Evolutionary conservation across 2,329 filamentous ascomycete species (phyloP).

Genomic region (Calycina marina): DNA sequence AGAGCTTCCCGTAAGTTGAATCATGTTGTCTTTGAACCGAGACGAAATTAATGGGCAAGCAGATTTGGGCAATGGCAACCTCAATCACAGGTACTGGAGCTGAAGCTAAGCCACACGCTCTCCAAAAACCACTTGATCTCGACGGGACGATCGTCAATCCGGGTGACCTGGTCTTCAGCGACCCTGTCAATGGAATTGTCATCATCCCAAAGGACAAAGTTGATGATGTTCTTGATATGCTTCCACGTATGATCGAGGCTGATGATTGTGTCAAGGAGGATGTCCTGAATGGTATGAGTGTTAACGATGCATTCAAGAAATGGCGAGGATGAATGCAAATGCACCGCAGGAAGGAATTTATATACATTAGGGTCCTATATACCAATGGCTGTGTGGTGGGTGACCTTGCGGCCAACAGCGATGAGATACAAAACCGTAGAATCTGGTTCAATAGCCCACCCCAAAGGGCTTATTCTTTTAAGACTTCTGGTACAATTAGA

Average conservation of each 20-base stretch:
- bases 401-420: too few relatives aligned
- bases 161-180: constrained; percentile 57
- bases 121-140: constrained; percentile 30
- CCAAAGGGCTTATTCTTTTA: too few relatives aligned
- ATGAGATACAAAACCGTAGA: too few relatives aligned
- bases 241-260: constrained; percentile 24
- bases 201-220: constrained; percentile 48
- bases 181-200: constrained; percentile 55
- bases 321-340: constrained; percentile 10
- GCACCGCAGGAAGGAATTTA: not conserved
- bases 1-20: constrained; percentile 36
- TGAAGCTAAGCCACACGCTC: constrained; percentile 40
- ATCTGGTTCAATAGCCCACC: too few relatives aligned
- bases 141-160: constrained; percentile 29
- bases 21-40: too few relatives aligned
- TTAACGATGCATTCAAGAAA: constrained; percentile 50
- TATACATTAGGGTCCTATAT: not conserved
- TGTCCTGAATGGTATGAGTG: constrained; percentile 44
- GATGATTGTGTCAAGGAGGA: constrained; percentile 50
- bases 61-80: constrained; percentile 41
- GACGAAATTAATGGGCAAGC: too few relatives aligned
- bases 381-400: too few relatives aligned
- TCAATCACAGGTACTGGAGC: constrained; percentile 43
- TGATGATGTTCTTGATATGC: constrained; percentile 42
- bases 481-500: too few relatives aligned